Base-by-base conservation (phyloP, 306 rosid genomes). In the Trifolium fragiferum region DNA sequence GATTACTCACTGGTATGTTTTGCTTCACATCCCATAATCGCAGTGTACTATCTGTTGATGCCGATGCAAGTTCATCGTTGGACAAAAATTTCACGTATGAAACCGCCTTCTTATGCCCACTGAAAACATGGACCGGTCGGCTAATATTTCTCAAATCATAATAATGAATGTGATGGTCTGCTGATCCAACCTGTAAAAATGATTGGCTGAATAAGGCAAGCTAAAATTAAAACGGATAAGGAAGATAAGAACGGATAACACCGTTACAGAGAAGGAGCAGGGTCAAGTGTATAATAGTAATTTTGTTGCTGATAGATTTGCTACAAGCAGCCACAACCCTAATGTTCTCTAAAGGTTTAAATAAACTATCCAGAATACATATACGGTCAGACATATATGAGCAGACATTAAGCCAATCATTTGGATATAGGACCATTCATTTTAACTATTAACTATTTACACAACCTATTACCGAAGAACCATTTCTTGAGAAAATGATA, bases 1-100 rank as follows among this genome's bases (percentile, higher is more conserved):
- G 53, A 79, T 43, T 35, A 86, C 97, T 90, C 82, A 90, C 99
- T 0, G 97, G 89, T 37, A 81, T 2, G 78, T 91, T 88, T 8
- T 90, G 95, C 83, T 86, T 92, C 75, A 94, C 99, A 85, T 94
- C 93, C 99, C 99, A 94, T 53, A 94, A 84, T 73, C 96, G 87
- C 66, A 92, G 57, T 5, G 99, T 92, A 86, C 96, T 90, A 79
- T 94, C 99, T 1, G 99, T 94, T 58, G 97, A 94, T 68, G 99
- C 99, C 73, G 97, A 92, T 20, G 93, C 97, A 76, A 94, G 99
- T 86, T 92, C 97, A 66, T 87, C 73, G 74, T 88, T 87, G 1
- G 99, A 92, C 82, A 94, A 86, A 83, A 94, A 94, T 72, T 94
- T 94, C 75, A 94, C 99, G 32, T 94, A 94, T 19, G 99, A 94